Percentiles rank a stretch among this genome's conserved stretches.
Conservation (phyloP, 1,284 basidiomycete species). For the Flammula alnicola region DNA sequence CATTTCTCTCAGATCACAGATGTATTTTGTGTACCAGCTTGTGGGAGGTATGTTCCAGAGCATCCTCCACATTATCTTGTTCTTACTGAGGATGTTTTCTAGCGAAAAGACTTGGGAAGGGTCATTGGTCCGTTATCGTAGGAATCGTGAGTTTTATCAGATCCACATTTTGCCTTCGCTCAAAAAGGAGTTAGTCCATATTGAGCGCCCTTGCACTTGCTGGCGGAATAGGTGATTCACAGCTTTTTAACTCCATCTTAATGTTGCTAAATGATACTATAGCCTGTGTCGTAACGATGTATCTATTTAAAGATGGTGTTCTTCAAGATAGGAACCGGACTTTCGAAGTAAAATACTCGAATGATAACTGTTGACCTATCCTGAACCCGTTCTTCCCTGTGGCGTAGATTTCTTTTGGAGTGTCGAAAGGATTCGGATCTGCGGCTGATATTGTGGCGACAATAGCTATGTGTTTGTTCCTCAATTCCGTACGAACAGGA, state of each 20-base stretch:
- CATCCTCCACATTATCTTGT: not conserved
- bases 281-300: conserved; percentile 10
- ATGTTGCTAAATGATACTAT: not conserved
- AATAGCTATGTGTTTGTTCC: conserved; percentile 10
- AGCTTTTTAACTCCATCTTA: not conserved
- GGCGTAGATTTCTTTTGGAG: conserved; percentile 6
- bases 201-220: conserved; percentile 7
- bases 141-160: conserved; percentile 1
- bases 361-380: not conserved
- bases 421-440: conserved; percentile 7
- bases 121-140: conserved; percentile 6
- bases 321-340: conserved; percentile 8
- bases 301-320: not conserved
- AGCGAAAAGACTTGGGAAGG: conserved; percentile 9
- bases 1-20: not conserved
- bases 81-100: not conserved
- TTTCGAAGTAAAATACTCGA: not conserved
- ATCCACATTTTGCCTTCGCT: too few species aligned
- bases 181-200: too few species aligned
- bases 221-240: conserved; percentile 5
- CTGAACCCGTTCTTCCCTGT: not conserved
- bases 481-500: conserved; percentile 11
- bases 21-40: conserved; percentile 9
- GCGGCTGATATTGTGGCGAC: conserved; percentile 9
- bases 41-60: conserved; percentile 3